Conservation (phyloP, 192 early-diverging fungal species). For the Coemansia sp. region DNA sequence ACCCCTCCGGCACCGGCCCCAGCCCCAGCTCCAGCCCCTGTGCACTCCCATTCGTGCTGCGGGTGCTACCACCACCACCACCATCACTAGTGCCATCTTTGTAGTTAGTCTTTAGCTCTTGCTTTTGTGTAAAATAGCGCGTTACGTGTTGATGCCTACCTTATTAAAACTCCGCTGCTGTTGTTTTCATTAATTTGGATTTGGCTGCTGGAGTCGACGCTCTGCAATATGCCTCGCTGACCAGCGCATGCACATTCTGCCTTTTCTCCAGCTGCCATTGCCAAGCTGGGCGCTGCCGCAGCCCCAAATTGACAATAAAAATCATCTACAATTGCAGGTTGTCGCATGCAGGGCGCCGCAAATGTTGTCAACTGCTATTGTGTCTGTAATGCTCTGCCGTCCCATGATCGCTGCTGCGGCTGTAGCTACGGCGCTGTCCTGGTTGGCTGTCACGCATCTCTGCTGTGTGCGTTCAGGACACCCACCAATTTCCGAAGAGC, state of each 20-base stretch:
- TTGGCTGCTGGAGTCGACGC: neutral
- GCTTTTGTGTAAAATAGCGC: slow-evolving; percentile 4
- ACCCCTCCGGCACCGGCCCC: slow-evolving; percentile 28
- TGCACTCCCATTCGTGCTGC: slow-evolving; percentile 19
- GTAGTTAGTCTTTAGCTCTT: slow-evolving; percentile 19
- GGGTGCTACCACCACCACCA: slow-evolving; percentile 37
- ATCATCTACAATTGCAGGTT: neutral
- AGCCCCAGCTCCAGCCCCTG: no score
- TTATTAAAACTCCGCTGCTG: neutral
- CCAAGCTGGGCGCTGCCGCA: neutral
- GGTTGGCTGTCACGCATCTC: neutral
- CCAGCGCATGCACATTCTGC: slow-evolving; percentile 2
- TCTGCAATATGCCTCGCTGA: neutral
- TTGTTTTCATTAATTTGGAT: neutral
- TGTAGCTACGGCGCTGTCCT: neutral
- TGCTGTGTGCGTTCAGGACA: neutral
- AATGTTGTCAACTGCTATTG: neutral
- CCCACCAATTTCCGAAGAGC: neutral
- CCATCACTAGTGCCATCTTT: slow-evolving; percentile 12
- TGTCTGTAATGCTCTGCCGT: neutral
- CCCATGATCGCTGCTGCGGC: neutral
- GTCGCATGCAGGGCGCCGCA: neutral
- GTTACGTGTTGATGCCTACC: neutral
- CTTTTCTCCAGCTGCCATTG: neutral
- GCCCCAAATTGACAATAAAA: neutral